A percentile compares a stretch with the other conserved stretches of the same genome.
Conservation (phyloP, 1,284 basidiomycete species). For the Boletus semigastroideus region DNA sequence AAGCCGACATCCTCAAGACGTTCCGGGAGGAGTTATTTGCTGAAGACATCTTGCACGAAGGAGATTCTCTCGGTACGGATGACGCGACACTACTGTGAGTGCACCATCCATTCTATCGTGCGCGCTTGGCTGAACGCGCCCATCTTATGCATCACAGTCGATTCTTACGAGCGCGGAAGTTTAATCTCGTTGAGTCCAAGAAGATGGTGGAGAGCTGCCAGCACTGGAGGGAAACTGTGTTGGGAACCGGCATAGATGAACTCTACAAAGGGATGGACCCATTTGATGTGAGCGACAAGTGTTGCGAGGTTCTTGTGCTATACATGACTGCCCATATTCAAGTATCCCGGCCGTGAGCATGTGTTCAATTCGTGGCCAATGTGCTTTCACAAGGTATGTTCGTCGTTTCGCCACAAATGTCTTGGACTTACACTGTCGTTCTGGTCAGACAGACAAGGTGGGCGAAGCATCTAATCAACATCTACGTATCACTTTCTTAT, state of each 20-base stretch:
- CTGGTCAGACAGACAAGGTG: constrained; percentile 58
- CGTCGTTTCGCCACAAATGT: neutral
- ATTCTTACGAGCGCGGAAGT: constrained; percentile 66
- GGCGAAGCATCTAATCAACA: constrained; percentile 4
- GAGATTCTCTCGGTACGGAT: constrained; percentile 65
- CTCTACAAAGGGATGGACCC: constrained; percentile 57
- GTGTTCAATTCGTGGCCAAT: constrained; percentile 75
- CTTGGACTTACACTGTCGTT: neutral
- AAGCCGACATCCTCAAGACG: constrained; percentile 19
- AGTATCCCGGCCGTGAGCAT: constrained; percentile 67
- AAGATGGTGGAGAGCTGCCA: constrained; percentile 60
- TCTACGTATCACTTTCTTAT: constrained; percentile 2
- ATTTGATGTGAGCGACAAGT: constrained; percentile 49
- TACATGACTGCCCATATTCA: constrained; percentile 9
- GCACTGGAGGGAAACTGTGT: constrained; percentile 56
- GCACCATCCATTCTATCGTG: neutral
- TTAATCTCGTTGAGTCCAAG: constrained; percentile 52
- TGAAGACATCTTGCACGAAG: constrained; percentile 55
- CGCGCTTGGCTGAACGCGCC: constrained; percentile 2
- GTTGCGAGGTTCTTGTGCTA: neutral
- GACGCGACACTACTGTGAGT: constrained; percentile 60
- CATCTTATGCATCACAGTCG: constrained; percentile 43
- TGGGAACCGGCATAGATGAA: constrained; percentile 57
- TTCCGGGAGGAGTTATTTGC: constrained; percentile 52
- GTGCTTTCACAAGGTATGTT: constrained; percentile 66